phyloP scores from a whole-genome alignment of 164 flowering plant genomes.

The Chloranthus sessilifolius region DNA sequence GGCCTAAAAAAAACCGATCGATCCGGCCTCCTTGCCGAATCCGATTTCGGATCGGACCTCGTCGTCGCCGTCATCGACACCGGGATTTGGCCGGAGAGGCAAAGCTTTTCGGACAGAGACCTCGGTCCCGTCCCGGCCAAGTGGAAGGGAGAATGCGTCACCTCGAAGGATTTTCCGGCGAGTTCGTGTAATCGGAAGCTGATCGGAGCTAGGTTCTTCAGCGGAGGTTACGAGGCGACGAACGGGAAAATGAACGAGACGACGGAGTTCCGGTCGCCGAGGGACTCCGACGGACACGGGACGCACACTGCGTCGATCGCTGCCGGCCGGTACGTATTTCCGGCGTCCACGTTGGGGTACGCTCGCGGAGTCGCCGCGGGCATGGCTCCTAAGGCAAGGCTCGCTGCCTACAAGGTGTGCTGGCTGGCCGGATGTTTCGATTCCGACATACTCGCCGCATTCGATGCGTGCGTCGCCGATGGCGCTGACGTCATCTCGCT shows the following conservation, averaged over 20 bases:
- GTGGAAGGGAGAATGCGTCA: constrained; percentile 75
- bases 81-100: constrained; percentile 89
- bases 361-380: constrained; percentile 91
- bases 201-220: constrained; percentile 80
- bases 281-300: constrained; percentile 95
- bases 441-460: constrained; percentile 87
- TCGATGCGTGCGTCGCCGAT: constrained; percentile 81
- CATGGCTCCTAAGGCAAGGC: constrained; percentile 92
- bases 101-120: constrained; percentile 63
- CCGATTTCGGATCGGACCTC: constrained; percentile 93
- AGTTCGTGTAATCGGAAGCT: constrained; percentile 63
- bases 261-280: constrained; percentile 57
- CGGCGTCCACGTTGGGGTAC: constrained; percentile 78
- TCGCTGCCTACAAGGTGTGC: constrained; percentile 90
- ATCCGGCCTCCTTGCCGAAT: constrained; percentile 69
- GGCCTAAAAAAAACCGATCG: constrained; percentile 53
- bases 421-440: constrained; percentile 88
- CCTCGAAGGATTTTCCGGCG: constrained; percentile 32
- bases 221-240: constrained; percentile 70
- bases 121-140: constrained; percentile 59
- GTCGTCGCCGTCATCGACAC: constrained; percentile 90
- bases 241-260: constrained; percentile 83
- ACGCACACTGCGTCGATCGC: constrained; percentile 96
- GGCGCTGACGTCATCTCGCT: constrained; percentile 85
- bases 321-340: constrained; percentile 85